Percentiles rank a stretch among this genome's conserved stretches.
These are phyloP conservation scores for Corymbia maculata DNA, from an alignment of 345 rosid genomes.

Conservation along the genomic window DNA sequence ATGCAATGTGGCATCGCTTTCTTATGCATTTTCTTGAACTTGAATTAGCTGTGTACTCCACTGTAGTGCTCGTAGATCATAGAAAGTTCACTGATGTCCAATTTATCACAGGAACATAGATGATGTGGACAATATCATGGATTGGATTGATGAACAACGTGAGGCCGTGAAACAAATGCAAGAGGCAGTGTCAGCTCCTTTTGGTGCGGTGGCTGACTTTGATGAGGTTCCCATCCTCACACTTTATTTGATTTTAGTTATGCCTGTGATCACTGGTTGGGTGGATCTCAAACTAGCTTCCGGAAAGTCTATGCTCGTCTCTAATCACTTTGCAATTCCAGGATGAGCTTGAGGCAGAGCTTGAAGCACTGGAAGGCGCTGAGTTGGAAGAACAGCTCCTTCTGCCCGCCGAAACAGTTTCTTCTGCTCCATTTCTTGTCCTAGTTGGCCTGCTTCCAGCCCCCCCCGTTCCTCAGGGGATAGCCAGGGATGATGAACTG, in stretches of 20 bases:
- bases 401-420: slow-evolving; percentile 38
- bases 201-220: slow-evolving; percentile 26
- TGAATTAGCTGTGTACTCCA: neutral
- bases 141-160: slow-evolving; percentile 21
- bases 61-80: neutral
- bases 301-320: neutral
- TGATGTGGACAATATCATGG: slow-evolving; percentile 91
- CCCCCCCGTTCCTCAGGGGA: too few relatives aligned
- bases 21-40: neutral
- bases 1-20: neutral
- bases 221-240: neutral
- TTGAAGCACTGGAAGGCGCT: slow-evolving; percentile 83
- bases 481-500: too few relatives aligned
- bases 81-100: neutral
- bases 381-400: slow-evolving; percentile 91
- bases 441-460: too few relatives aligned
- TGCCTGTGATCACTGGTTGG: neutral
- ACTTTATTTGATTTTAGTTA: neutral
- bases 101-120: slow-evolving; percentile 54
- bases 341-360: slow-evolving; percentile 93
- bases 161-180: slow-evolving; percentile 26
- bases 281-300: neutral
- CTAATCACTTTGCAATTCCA: slow-evolving; percentile 4
- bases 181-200: slow-evolving; percentile 74
- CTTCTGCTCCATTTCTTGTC: too few relatives aligned